Base-by-base conservation (phyloP, 2,329 filamentous ascomycete genomes). In the Cucurbitaria berberidis region DNA sequence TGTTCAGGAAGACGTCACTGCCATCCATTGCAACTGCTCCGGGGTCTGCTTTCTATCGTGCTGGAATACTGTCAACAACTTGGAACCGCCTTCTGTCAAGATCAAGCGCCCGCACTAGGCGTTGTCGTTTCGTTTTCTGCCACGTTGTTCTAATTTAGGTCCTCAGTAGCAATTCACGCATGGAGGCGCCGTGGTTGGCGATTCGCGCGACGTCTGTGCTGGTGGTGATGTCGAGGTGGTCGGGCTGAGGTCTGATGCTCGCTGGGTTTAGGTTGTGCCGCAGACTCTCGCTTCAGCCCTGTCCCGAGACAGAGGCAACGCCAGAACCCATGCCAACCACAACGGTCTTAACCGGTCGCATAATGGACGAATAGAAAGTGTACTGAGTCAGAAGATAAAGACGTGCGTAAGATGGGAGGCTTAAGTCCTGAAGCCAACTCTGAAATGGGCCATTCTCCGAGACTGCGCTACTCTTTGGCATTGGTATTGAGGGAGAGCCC, bases 281-380 rank as follows among this genome's bases (percentile, higher is more conserved):
- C 65, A 68, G 62, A 64, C 59, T 58, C 54, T 66, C 65, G 65
- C 64, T 67, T 66, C 49, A 60, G 22, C 62, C 60, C 53, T 54
- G 53, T 59, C 30, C 54, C 59, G 64, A 68, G 60, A 67, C 65
- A 55, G 38, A 47, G 40, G 40, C 50, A 63, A 60, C 60, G 48
- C 58, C 63, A 66, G 59, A 62, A 59, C 51, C 62, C 56, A 46
- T 53, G 66, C 51, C 55, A 51, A 51, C 55, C 54, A 52, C 59
- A 48, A 50, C 52, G 48, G 34, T 40, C 36, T 32, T 30, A 34
- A 44, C 45, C 48, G 48, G 30, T 40, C 40, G 47, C 59, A 66
- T 62, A 63, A 48, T 42, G 30, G 22, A 41, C 44, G 42, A n/a
- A 40, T 44, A 49, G 51, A 45, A 38, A 51, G 48, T 43, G 24